Evolutionary conservation across 257 asterid species (phyloP).

Genomic region (Knoxia roxburghii): DNA sequence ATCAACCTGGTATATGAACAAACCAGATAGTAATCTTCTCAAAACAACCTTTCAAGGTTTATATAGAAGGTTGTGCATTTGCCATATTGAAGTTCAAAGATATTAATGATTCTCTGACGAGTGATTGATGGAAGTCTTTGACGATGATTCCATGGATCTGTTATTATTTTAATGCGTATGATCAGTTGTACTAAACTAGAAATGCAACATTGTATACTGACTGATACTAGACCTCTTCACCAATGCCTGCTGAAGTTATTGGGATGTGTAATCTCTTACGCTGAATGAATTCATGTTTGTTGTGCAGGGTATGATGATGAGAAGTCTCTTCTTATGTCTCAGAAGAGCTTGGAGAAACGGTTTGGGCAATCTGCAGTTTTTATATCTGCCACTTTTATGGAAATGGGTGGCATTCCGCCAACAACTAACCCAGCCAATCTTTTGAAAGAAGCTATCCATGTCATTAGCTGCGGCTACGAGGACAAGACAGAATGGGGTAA

Average conservation of each 20-base stretch:
- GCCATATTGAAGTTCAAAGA: too few relatives aligned
- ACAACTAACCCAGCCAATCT: conserved; percentile 74
- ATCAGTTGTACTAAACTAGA: background rate
- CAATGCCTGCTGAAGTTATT: background rate
- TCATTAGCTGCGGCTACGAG: conserved; percentile 93
- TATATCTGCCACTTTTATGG: conserved; percentile 89
- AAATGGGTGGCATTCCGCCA: conserved; percentile 87
- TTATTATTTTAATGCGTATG: background rate
- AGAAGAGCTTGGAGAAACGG: conserved; percentile 88
- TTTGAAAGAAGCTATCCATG: conserved; percentile 95
- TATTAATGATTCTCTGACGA: background rate
- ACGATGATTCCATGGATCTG: background rate
- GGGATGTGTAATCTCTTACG: background rate
- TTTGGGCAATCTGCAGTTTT: conserved; percentile 96
- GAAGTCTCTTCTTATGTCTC: conserved; percentile 88
- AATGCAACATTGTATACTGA: conserved; percentile 4
- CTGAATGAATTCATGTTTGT: conserved; percentile 10
- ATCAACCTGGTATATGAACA: background rate
- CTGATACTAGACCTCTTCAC: background rate
- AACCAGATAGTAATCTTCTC: background rate
- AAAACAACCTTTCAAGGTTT: background rate
- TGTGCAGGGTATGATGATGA: conserved; percentile 82
- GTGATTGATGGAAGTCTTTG: background rate
- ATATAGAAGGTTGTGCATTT: too few relatives aligned
- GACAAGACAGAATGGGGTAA: conserved; percentile 98